Base-by-base conservation (phyloP, 176 grass and related monocot species). In the Musa itinerans region DNA sequence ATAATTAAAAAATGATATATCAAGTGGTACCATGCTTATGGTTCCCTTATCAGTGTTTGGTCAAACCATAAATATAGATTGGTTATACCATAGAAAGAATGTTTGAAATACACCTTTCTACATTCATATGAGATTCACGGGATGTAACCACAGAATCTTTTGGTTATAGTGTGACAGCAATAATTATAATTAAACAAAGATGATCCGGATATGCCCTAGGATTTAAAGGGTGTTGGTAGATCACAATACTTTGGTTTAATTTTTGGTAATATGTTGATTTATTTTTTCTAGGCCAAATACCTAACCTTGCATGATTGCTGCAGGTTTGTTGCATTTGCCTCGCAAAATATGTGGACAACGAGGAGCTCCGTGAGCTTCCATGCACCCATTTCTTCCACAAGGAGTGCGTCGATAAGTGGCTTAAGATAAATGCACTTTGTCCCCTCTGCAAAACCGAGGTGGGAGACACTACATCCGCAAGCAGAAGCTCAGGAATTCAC, bases 331-430 rank as follows among this genome's bases (percentile, higher is more conserved):
- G 94, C 69, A 98, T 93, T 78, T 93, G 94, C 71, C 34, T 98
- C 23, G 89, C 94, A 2, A 93, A 83, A 83, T 98, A 87, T 82
- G 83, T 78, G 0, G 89, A 98, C 70, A 78, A 98, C 21, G 94
- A 98, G 57, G 90, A 93, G 25, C 78, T 98, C 6, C 83, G 94
- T 0, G 90, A 98, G 52, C 94, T 98, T 68, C 82, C 94, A 53
- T 98, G 94, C 51, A 21, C 63, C 0, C 94, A 98, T 55, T 86
- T 91, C 65, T 98, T 98, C 77, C 94, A 98, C 76, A 86, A 87
- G 80, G 94, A 98, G 11, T 98, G 94, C 50, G 83, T 98, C 27
- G 94, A 98, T 27, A 93, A 98, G 77, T 98, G 94, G 94, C 87
- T 98, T 48, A 87, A 91, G 79, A 98, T 98, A 75, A 98, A 93